Conservation (phyloP, 495 filamentous ascomycete species). For the Hypomontagnella monticulosa region DNA sequence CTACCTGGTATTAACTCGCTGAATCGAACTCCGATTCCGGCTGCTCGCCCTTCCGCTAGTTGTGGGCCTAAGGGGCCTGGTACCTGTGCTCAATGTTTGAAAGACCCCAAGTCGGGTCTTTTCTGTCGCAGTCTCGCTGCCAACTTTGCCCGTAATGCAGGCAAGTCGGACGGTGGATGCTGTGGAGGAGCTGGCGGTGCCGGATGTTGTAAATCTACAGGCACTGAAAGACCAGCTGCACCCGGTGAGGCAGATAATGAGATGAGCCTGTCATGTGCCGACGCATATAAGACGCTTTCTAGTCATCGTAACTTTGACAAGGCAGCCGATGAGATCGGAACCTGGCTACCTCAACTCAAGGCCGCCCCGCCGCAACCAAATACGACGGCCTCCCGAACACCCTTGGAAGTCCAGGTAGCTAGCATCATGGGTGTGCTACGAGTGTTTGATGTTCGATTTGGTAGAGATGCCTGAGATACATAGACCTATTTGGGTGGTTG, state of each 20-base stretch:
- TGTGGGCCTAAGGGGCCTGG: slow-evolving; percentile 78
- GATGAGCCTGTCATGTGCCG: slow-evolving; percentile 71
- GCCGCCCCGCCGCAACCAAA: slow-evolving; percentile 56
- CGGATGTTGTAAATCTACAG: slow-evolving; percentile 44
- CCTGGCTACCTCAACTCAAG: slow-evolving; percentile 78
- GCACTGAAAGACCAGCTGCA: slow-evolving; percentile 7
- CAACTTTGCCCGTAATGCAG: slow-evolving; percentile 57
- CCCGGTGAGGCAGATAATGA: slow-evolving; percentile 18
- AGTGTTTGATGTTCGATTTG: slow-evolving; percentile 84
- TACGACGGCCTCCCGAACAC: slow-evolving; percentile 56
- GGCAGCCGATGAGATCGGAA: slow-evolving; percentile 76
- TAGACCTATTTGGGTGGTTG: neutral
- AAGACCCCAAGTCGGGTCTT: slow-evolving; percentile 79
- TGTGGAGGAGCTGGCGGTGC: slow-evolving; percentile 51
- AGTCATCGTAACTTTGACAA: slow-evolving; percentile 82
- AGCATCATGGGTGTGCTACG: slow-evolving; percentile 88
- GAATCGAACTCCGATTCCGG: slow-evolving; percentile 35
- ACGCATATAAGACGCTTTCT: slow-evolving; percentile 82
- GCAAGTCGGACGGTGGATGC: slow-evolving; percentile 51
- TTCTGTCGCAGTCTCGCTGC: slow-evolving; percentile 89
- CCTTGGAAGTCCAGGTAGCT: slow-evolving; percentile 84
- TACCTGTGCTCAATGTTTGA: slow-evolving; percentile 80
- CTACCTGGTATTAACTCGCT: slow-evolving; percentile 53
- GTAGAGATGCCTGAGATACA: slow-evolving; percentile 45
- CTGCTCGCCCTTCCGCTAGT: slow-evolving; percentile 37